Conservation (phyloP, 805 yeast species). For the Candida incommunis region DNA sequence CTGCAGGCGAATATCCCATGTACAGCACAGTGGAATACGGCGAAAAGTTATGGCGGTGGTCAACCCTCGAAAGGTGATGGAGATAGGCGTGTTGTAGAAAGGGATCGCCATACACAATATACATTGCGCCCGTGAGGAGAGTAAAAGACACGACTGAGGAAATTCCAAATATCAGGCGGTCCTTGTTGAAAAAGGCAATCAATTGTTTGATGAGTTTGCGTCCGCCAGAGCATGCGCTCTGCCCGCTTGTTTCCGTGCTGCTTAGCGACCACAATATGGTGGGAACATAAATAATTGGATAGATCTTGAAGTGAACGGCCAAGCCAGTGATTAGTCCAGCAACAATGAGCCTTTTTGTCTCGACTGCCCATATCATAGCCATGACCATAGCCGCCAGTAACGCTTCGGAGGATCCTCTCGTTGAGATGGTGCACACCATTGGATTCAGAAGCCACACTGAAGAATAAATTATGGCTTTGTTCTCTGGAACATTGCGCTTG, state of each 20-base stretch:
- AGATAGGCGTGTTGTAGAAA: constrained; percentile 65
- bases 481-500: constrained; percentile 15
- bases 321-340: constrained; percentile 46
- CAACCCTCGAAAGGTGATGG: constrained; percentile 71
- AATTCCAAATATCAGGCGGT: constrained; percentile 29
- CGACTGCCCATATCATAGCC: constrained; percentile 34
- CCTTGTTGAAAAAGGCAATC: constrained; percentile 27
- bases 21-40: constrained; percentile 61
- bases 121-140: constrained; percentile 45
- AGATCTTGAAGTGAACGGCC: constrained; percentile 79
- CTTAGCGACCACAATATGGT: constrained; percentile 37
- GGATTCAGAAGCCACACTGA: constrained; percentile 85
- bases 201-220: constrained; percentile 10
- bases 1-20: constrained; percentile 21
- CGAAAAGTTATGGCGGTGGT: constrained; percentile 92
- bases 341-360: constrained; percentile 24
- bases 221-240: neutral
- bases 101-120: constrained; percentile 52
- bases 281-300: constrained; percentile 82
- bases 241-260: constrained; percentile 3
- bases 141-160: constrained; percentile 31
- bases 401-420: constrained; percentile 90
- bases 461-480: constrained; percentile 29
- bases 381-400: constrained; percentile 66
- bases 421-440: constrained; percentile 84